These are phyloP conservation scores for Moricandia moricandioides DNA, from an alignment of 345 rosid species.

Conservation along the genomic window DNA sequence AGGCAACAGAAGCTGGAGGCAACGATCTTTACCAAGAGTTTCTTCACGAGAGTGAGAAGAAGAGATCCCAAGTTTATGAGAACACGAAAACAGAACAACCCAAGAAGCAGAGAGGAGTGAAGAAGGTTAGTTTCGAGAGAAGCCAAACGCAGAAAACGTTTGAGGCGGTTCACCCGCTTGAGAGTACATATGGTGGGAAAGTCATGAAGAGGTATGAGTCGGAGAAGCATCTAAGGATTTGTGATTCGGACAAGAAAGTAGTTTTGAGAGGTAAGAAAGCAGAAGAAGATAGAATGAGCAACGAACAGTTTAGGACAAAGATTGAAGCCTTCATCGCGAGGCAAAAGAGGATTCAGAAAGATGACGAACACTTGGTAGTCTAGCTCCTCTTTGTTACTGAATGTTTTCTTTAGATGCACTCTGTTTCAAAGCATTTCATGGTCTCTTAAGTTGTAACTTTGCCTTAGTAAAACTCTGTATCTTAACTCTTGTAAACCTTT, in stretches of 20 bases:
- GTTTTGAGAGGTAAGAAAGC: slow-evolving; percentile 34
- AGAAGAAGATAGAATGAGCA: slow-evolving; percentile 67
- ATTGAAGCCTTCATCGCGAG: slow-evolving; percentile 77
- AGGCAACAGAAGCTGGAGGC: slow-evolving; percentile 30
- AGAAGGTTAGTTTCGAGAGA: slow-evolving; percentile 42
- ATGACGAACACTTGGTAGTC: slow-evolving; percentile 50
- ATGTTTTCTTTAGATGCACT: background rate
- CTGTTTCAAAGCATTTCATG: slow-evolving; percentile 15
- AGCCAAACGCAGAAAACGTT: slow-evolving; percentile 54
- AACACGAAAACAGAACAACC: slow-evolving; percentile 13
- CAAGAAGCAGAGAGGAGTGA: slow-evolving; percentile 20
- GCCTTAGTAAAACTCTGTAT: background rate
- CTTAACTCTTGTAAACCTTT: slow-evolving; percentile 12
- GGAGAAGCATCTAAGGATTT: slow-evolving; percentile 40
- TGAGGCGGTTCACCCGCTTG: slow-evolving; percentile 26
- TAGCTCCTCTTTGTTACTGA: slow-evolving; percentile 16
- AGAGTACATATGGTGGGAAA: slow-evolving; percentile 14
- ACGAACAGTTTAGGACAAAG: slow-evolving; percentile 60
- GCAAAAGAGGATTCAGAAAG: slow-evolving; percentile 65
- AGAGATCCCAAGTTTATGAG: slow-evolving; percentile 20
- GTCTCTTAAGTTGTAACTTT: slow-evolving; percentile 22
- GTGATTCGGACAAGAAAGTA: slow-evolving; percentile 29
- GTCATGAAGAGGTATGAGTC: slow-evolving; percentile 48
- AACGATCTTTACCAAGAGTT: slow-evolving; percentile 49
- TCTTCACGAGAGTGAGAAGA: slow-evolving; percentile 46